A percentile compares a stretch with the other conserved stretches of the same genome.
phyloP scores from a whole-genome alignment of 345 rosid genomes.

The Dipteronia dyeriana region DNA sequence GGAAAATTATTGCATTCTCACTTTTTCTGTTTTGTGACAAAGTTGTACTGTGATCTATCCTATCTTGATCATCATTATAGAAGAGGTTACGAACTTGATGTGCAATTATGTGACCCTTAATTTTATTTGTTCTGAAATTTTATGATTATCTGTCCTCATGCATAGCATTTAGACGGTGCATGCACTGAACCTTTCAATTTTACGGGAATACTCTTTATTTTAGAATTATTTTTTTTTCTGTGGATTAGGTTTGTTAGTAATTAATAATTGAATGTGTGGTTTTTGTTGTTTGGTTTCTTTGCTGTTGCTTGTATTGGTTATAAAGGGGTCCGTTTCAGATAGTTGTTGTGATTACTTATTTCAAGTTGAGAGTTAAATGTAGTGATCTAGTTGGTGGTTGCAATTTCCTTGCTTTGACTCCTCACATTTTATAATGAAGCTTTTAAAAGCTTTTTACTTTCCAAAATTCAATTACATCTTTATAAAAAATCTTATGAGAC shows the following conservation, averaged over 20 bases:
- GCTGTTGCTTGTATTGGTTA: constrained; percentile 4
- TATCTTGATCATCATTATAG: background rate
- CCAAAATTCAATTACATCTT: background rate
- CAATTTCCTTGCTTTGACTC: background rate
- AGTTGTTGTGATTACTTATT: background rate
- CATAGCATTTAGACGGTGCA: constrained; percentile 1
- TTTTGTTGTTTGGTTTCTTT: constrained; percentile 18
- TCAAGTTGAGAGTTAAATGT: background rate
- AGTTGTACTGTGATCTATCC: background rate
- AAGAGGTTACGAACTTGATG: background rate
- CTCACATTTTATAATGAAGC: background rate
- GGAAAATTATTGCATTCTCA: background rate
- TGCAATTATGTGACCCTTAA: background rate
- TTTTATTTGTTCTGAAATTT: background rate
- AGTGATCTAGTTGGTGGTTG: background rate
- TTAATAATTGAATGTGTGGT: background rate
- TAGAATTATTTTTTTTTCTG: background rate
- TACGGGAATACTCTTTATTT: background rate
- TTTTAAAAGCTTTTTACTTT: background rate
- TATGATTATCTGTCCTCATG: background rate
- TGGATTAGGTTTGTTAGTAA: background rate
- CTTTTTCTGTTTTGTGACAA: background rate
- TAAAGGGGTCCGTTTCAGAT: background rate
- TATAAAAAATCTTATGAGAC: background rate
- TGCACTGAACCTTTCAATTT: constrained; percentile 7